Conservation (phyloP, 768 basidiomycete species). For the Leucocoprinus leucothites region DNA sequence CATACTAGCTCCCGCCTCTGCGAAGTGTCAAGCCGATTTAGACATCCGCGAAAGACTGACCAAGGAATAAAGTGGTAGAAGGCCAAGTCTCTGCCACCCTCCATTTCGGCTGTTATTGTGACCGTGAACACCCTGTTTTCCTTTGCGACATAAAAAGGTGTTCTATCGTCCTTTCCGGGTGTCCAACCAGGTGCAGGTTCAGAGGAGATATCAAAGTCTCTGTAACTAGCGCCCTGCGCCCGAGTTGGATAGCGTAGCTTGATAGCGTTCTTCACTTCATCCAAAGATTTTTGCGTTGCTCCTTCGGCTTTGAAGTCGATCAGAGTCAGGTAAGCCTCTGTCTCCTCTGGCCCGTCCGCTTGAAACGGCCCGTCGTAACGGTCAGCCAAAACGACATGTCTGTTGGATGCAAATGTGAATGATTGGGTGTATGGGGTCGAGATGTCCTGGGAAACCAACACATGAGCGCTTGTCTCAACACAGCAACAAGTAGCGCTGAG, state of each 20-base stretch:
- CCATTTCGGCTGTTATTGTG: constrained; percentile 28
- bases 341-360: constrained; percentile 15
- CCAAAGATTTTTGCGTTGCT: constrained; percentile 24
- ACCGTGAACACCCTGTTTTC: constrained; percentile 44
- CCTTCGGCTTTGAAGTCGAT: constrained; percentile 36
- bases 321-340: constrained; percentile 24
- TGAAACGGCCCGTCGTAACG: constrained; percentile 14
- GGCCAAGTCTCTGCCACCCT: constrained; percentile 15
- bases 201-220: constrained; percentile 43
- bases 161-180: constrained; percentile 27
- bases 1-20: constrained; percentile 30
- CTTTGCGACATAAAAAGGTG: constrained; percentile 46
- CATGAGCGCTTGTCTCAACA: not conserved
- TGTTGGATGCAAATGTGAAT: constrained; percentile 40
- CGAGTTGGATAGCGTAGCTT: constrained; percentile 42
- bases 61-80: constrained; percentile 42
- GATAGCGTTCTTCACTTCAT: constrained; percentile 29
- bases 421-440: constrained; percentile 32
- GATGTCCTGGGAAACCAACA: constrained; percentile 22
- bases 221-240: constrained; percentile 20
- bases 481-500: constrained; percentile 8
- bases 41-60: constrained; percentile 31
- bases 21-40: constrained; percentile 12
- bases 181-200: constrained; percentile 51
- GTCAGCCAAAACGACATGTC: constrained; percentile 33